Base-by-base conservation (phyloP, 2,329 filamentous ascomycete genomes). In the Aureobasidium sp. region DNA sequence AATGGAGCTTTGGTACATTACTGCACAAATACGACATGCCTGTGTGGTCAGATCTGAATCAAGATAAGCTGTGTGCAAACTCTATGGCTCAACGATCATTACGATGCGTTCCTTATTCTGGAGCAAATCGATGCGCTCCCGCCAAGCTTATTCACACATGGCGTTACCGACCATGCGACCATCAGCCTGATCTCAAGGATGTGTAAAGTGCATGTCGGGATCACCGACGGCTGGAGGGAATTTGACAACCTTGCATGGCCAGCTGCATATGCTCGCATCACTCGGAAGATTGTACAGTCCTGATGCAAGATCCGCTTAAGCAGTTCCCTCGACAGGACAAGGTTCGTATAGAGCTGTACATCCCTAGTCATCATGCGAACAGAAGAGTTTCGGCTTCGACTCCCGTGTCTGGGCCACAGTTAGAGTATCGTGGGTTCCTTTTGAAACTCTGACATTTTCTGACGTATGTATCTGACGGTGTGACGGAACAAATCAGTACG, bases 161-260 rank as follows among this genome's bases (percentile, higher is more conserved):
- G n/a, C n/a, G n/a, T n/a, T n/a, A n/a, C n/a, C n/a, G n/a, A n/a
- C n/a, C n/a, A n/a, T n/a, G n/a, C n/a, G n/a, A n/a, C n/a, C n/a
- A n/a, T n/a, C 36, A 58, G 55, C 27, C 55, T 58, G 55, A 45
- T 58, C 18, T 47, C 40, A 16, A 33, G 6, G 40, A 47, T 20
- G 23, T 42, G 29, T 18, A 23, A 27, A 29, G 43, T 25, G 20
- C 48, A 11, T n/a, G 7, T 47, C 40, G 55, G 42, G 7, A 8
- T 29, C 7, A 6, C 42, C 55, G 42, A 31, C 38, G 18, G 15
- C 29, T 43, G 8, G 38, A 13, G 8, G 43, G 11, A 36, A 10
- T 40, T 47, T 45, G 55, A 40, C 42, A n/a, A n/a, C 40, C 55
- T 42, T 58, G 55, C 42, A 47, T 59, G 40, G 13, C 50, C n/a